Evolutionary conservation across 1,284 basidiomycete genomes (phyloP).

Genomic region (Malassezia obtusa): DNA sequence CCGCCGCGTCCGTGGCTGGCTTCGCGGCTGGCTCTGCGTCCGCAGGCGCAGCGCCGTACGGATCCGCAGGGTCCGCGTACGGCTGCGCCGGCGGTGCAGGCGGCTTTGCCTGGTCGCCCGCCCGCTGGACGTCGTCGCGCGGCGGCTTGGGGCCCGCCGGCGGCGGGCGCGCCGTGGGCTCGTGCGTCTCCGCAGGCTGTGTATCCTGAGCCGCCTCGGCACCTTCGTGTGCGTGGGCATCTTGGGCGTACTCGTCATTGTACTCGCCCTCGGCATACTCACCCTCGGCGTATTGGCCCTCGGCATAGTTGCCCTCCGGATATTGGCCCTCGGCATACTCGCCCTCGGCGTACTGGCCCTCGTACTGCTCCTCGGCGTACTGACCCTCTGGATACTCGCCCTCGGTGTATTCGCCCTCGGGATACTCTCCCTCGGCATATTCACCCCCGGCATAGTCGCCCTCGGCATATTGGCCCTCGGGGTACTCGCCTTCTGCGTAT

Average conservation of each 20-base stretch:
- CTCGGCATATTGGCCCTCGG: constrained; percentile 3
- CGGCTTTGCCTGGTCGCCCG: no score
- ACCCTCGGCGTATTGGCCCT: constrained; percentile 5
- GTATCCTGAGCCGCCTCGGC: no score
- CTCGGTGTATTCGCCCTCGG: not conserved
- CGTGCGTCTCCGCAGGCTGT: no score
- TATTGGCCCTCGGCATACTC: constrained; percentile 8
- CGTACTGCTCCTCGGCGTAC: not conserved
- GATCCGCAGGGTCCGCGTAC: not conserved
- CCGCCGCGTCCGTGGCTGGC: no score
- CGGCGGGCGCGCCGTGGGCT: not conserved
- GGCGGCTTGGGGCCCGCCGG: no score
- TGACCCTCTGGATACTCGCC: not conserved
- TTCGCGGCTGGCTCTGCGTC: not conserved
- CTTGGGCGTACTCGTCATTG: not conserved
- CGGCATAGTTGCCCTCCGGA: constrained; percentile 1
- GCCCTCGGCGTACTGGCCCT: constrained; percentile 5
- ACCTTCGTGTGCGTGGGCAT: no score
- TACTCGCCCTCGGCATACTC: constrained; percentile 4
- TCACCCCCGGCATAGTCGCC: not conserved
- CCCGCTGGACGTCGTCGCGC: no score
- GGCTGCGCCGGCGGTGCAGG: not conserved
- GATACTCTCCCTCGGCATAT: not conserved
- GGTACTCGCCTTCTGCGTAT: not conserved
- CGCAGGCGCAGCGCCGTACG: not conserved